Evolutionary conservation across 495 filamentous ascomycete genomes (phyloP).

Genomic region (Penicillium arizonense): DNA sequence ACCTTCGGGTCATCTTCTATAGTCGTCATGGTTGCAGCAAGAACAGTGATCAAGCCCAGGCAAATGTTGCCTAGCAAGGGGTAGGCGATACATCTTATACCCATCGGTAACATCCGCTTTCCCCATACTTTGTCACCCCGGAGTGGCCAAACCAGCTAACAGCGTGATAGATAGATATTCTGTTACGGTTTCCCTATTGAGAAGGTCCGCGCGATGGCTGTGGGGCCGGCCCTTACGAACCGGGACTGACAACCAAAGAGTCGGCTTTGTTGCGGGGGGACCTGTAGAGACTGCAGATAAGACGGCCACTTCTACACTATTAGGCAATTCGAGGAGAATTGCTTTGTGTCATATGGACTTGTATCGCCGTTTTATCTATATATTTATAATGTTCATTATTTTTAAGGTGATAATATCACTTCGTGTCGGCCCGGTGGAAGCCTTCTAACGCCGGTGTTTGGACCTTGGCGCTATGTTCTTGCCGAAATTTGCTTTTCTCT

Average conservation of each 20-base stretch:
- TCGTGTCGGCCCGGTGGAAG: not conserved
- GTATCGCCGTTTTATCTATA: not conserved
- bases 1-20: slow-evolving; percentile 18
- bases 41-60: not conserved
- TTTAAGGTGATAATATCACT: not conserved
- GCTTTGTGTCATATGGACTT: not conserved
- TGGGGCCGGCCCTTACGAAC: slow-evolving; percentile 17
- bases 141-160: slow-evolving; percentile 4
- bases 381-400: not conserved
- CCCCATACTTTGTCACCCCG: slow-evolving; percentile 14
- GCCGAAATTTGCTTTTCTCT: not conserved
- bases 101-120: not conserved
- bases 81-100: slow-evolving; percentile 6
- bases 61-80: not conserved
- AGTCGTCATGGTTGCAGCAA: slow-evolving; percentile 15
- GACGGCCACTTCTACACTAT: not conserved
- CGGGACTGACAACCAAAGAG: slow-evolving; percentile 20
- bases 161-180: slow-evolving; percentile 23
- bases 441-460: not conserved
- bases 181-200: slow-evolving; percentile 20
- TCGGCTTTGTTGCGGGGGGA: slow-evolving; percentile 12
- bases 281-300: not conserved
- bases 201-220: slow-evolving; percentile 29
- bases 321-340: not conserved
- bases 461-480: not conserved